Evolutionary conservation across 257 asterid species (phyloP).

Genomic region (Marsdenia floribunda): DNA sequence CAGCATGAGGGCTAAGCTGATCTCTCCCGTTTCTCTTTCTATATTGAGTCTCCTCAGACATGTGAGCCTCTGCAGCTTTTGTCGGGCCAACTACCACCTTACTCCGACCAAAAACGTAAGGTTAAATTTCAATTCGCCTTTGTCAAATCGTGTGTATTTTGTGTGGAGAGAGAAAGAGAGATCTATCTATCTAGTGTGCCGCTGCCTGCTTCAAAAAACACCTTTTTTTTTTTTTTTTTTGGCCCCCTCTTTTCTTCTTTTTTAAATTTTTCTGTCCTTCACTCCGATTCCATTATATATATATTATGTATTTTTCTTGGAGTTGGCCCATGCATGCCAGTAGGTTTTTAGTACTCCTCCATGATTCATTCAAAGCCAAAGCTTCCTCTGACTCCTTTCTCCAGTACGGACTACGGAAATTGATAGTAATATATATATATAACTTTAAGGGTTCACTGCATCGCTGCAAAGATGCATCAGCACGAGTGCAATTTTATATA

Average conservation of each 20-base stretch:
- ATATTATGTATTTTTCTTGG: no score
- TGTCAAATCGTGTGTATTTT: slow-evolving; percentile 14
- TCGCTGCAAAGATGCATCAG: background rate
- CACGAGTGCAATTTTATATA: background rate
- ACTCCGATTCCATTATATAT: background rate
- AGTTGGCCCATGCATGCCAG: background rate
- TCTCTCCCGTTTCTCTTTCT: no score
- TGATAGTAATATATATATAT: slow-evolving; percentile 1
- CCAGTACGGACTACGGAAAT: slow-evolving; percentile 23
- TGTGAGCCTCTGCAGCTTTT: slow-evolving; percentile 37
- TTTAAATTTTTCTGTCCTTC: no score
- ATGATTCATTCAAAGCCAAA: background rate
- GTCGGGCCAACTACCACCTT: slow-evolving; percentile 37
- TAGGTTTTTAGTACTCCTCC: background rate
- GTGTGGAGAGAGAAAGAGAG: no score
- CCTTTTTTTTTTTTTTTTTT: background rate
- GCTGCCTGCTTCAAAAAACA: background rate
- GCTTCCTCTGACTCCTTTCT: slow-evolving; percentile 3
- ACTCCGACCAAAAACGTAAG: slow-evolving; percentile 31
- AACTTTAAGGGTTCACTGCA: background rate
- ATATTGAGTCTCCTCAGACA: slow-evolving; percentile 1
- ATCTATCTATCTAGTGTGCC: background rate
- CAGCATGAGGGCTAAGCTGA: background rate
- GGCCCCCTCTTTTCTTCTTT: background rate
- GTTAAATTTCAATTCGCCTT: slow-evolving; percentile 16